Conservation (phyloP, 2,329 filamentous ascomycete species). For the Magnaporthiopsis poae region DNA sequence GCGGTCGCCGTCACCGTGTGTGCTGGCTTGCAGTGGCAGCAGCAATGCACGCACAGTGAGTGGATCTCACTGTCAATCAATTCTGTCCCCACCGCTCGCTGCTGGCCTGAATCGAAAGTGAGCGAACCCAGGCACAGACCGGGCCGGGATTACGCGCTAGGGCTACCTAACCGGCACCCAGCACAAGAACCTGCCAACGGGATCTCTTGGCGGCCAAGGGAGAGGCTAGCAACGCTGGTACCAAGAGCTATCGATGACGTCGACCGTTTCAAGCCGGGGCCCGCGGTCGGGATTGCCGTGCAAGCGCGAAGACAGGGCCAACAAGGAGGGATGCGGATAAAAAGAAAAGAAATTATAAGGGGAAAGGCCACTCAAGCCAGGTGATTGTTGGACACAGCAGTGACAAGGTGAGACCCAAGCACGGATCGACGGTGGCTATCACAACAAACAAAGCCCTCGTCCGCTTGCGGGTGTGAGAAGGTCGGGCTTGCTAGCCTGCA, state of each 20-base stretch:
- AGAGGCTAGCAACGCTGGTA: background rate
- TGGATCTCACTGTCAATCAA: background rate
- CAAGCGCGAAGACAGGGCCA: too few species aligned
- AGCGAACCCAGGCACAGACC: background rate
- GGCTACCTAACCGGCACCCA: conserved; percentile 4
- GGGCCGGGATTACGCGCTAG: conserved; percentile 1
- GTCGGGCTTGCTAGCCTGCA: background rate
- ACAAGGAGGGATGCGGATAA: too few species aligned
- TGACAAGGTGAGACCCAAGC: background rate
- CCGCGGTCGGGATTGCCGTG: background rate
- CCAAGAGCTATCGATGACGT: conserved; percentile 7
- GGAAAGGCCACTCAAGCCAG: background rate
- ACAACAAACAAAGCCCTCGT: background rate
- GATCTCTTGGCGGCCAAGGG: background rate
- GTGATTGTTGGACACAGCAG: background rate
- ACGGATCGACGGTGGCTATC: background rate
- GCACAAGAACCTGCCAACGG: conserved; percentile 2
- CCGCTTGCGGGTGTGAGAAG: background rate
- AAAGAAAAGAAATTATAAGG: too few species aligned
- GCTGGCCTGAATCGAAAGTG: background rate
- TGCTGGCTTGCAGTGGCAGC: background rate
- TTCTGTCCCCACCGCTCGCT: background rate
- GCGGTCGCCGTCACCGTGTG: background rate
- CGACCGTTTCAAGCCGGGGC: conserved; percentile 1
- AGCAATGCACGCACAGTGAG: background rate